Percentiles rank a stretch among this genome's conserved stretches.
These are phyloP conservation scores for Diplodia scrobiculata DNA, from an alignment of 2,329 filamentous ascomycete genomes.

Conservation along the genomic window DNA sequence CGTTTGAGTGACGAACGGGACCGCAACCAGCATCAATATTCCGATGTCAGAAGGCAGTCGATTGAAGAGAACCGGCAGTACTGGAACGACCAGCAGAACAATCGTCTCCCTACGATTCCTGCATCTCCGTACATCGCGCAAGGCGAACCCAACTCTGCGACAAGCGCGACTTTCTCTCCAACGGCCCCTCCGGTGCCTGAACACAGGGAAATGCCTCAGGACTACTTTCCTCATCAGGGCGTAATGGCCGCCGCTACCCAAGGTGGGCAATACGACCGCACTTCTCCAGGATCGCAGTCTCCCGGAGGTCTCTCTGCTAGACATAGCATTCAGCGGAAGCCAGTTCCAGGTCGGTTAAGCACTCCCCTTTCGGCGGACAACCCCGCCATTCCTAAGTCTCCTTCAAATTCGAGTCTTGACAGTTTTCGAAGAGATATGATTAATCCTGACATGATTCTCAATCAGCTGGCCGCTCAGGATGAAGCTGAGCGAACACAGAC, in stretches of 20 bases:
- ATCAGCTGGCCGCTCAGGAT: conserved; percentile 40
- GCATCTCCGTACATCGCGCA: conserved; percentile 50
- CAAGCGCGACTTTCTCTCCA: conserved; percentile 36
- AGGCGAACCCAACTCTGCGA: conserved; percentile 37
- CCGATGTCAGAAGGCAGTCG: conserved; percentile 11
- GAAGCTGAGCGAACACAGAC: conserved; percentile 37
- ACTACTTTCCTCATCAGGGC: conserved; percentile 29
- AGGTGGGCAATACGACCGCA: conserved; percentile 30
- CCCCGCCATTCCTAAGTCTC: conserved; percentile 39
- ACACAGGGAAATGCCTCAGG: conserved; percentile 37
- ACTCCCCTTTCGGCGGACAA: conserved; percentile 41
- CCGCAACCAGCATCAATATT: conserved; percentile 22
- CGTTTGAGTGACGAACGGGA: conserved; percentile 41
- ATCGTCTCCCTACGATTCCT: conserved; percentile 51
- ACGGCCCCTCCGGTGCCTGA: conserved; percentile 43
- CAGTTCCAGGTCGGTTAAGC: conserved; percentile 48
- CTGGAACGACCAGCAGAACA: conserved; percentile 36
- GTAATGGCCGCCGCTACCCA: conserved; percentile 31
- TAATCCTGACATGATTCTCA: conserved; percentile 49
- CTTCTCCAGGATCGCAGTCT: conserved; percentile 35
- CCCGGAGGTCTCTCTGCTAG: conserved; percentile 16
- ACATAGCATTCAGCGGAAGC: conserved; percentile 42
- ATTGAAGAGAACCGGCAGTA: conserved; percentile 21
- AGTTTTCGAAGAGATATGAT: conserved; percentile 50
- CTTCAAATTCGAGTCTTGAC: conserved; percentile 48